These are phyloP conservation scores for Xylariaceae sp. DNA, from an alignment of 2,329 filamentous ascomycete genomes.

Conservation along the genomic window DNA sequence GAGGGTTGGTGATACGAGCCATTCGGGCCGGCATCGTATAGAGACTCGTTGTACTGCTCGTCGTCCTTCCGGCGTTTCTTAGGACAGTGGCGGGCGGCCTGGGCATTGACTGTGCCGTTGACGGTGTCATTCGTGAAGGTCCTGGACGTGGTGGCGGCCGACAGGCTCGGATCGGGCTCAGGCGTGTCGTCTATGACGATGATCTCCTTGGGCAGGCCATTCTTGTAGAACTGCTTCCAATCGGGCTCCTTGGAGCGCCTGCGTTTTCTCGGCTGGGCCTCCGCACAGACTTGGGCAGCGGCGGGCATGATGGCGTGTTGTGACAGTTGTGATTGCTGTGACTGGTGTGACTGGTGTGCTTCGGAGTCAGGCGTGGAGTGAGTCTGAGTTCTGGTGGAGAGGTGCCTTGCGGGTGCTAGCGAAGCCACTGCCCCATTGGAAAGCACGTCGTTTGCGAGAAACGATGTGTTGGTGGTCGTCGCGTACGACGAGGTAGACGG, in stretches of 20 bases:
- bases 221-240: constrained; percentile 78
- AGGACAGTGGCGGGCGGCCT: constrained; percentile 47
- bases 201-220: constrained; percentile 77
- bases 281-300: constrained; percentile 27
- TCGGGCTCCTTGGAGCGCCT: constrained; percentile 63
- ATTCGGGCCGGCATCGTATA: constrained; percentile 67
- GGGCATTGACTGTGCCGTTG: constrained; percentile 28
- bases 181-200: constrained; percentile 78
- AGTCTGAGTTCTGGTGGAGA: constrained; percentile 34
- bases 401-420: constrained; percentile 32
- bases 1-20: constrained; percentile 68
- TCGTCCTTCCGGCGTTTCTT: constrained; percentile 72
- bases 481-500: constrained; percentile 30
- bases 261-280: constrained; percentile 45
- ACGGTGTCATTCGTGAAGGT: constrained; percentile 36
- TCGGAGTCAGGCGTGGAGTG: constrained; percentile 35
- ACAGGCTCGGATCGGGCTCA: constrained; percentile 45
- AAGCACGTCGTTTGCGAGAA: constrained; percentile 23
- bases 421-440: constrained; percentile 39
- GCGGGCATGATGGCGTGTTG: constrained; percentile 36
- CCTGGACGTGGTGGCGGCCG: constrained; percentile 33
- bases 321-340: not conserved
- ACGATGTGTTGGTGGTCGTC: constrained; percentile 20
- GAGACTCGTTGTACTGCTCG: constrained; percentile 60
- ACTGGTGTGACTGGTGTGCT: constrained; percentile 23